phyloP scores from a whole-genome alignment of 176 grass and related monocot species.

The Stipa capillata region DNA sequence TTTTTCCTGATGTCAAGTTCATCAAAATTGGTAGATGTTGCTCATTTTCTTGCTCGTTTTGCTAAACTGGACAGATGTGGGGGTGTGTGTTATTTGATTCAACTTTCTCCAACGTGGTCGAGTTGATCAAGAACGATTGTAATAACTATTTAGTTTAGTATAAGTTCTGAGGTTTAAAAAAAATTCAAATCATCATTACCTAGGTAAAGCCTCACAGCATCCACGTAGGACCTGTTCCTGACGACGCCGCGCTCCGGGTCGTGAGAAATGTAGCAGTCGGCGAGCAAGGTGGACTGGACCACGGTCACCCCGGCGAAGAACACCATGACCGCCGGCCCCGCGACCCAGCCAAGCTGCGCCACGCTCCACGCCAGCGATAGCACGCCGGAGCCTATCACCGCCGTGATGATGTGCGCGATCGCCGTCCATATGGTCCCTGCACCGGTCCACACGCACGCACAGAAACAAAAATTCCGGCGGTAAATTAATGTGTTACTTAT shows the following conservation, averaged over 20 bases:
- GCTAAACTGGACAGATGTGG: too few relatives aligned
- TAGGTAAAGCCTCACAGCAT: conserved; percentile 54
- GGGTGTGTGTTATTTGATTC: too few relatives aligned
- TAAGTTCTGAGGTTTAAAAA: too few relatives aligned
- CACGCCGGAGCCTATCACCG: conserved; percentile 73
- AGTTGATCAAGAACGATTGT: too few relatives aligned
- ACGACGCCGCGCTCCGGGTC: conserved; percentile 48
- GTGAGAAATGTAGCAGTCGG: conserved; percentile 60
- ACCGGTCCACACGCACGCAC: too few relatives aligned
- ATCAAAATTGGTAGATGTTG: too few relatives aligned
- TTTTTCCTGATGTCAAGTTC: too few relatives aligned
- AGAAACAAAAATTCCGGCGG: not conserved
- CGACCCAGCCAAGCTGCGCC: conserved; percentile 73
- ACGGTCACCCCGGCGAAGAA: conserved; percentile 62
- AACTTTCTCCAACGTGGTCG: too few relatives aligned
- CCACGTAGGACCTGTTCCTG: conserved; percentile 64
- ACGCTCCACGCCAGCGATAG: conserved; percentile 81
- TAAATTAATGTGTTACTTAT: not conserved
- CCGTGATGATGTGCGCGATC: conserved; percentile 76
- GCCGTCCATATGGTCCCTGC: conserved; percentile 83
- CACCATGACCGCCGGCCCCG: conserved; percentile 43
- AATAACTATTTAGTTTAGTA: too few relatives aligned
- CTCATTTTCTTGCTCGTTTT: too few relatives aligned
- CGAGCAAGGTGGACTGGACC: conserved; percentile 42
- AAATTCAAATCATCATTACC: too few relatives aligned